Base-by-base conservation (phyloP, 305 asterid genomes). In the Stenogyne calaminthoides region DNA sequence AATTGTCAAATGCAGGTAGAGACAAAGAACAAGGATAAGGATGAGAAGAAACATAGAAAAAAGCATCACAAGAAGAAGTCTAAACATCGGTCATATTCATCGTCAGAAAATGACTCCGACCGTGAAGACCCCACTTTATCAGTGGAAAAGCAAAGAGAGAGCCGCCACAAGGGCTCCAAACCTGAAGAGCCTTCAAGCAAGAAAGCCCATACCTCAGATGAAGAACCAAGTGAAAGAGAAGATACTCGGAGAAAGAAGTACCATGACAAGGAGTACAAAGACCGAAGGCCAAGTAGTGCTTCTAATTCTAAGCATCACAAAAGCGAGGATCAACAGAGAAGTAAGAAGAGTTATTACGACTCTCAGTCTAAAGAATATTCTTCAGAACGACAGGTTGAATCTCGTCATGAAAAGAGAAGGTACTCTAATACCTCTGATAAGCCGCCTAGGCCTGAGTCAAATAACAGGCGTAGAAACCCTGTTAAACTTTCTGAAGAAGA, bases 401-500 rank as follows among this genome's bases (percentile, higher is more conserved):
- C 86, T 59, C 80, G 44, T 75, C 58, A 70, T 54, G 76, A 56
- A 6, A 69, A 27, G 66, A 67, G 59, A 58, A 75, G 76, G 70
- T 72, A 71, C 73, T 27, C 44, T 27, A 70, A 32, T 76, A 66
- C 80, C 51, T 80, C 87, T 71, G 82, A 67, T 56, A 75, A 59
- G 79, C 82, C 78, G 12, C 85, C 85, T 25, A 82, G 86, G 75
- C 36, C 16, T 10, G 91, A 80, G 54, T 15, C 84, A 3, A 77
- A 7, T 55, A 83, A 69, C 80, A 82, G 78, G 77, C 87, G 67
- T 40, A 76, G 86, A 25, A 82, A 67, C 47, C 56, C 93, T 63
- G 82, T 70, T 56, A 86, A 80, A 71, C 92, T 95, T 52, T 83
- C 98, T 14, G 91, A 90, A 71, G 96, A 92, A 85, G 99, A 95